Evolutionary conservation across 495 filamentous ascomycete species (phyloP).

Genomic region (Haplographium delicatum): DNA sequence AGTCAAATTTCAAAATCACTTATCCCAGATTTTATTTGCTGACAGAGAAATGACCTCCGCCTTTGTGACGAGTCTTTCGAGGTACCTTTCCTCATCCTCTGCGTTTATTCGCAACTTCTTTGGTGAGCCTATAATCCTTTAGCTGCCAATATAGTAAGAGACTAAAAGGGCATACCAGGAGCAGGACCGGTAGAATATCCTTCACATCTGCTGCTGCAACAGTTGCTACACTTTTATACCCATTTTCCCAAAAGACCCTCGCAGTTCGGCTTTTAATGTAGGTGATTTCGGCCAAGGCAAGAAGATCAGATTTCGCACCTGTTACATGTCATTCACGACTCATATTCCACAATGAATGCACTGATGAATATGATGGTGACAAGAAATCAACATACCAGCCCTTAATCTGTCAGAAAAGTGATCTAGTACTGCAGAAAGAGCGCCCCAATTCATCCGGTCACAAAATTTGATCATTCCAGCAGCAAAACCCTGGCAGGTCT

Average conservation of each 20-base stretch:
- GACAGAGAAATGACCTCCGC: constrained; percentile 64
- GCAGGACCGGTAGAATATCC: constrained; percentile 63
- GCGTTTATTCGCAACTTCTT: constrained; percentile 54
- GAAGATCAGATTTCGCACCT: constrained; percentile 66
- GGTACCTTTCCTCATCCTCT: constrained; percentile 57
- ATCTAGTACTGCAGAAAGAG: constrained; percentile 68
- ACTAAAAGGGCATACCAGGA: constrained; percentile 51
- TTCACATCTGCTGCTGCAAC: constrained; percentile 64
- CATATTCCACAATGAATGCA: neutral
- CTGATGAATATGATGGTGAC: neutral
- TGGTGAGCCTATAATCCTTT: constrained; percentile 50
- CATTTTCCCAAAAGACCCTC: constrained; percentile 71
- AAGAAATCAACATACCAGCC: constrained; percentile 34
- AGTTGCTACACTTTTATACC: constrained; percentile 59
- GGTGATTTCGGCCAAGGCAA: constrained; percentile 68
- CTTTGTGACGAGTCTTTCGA: constrained; percentile 57
- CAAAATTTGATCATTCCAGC: constrained; percentile 74
- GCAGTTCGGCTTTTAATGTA: constrained; percentile 77
- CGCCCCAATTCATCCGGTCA: constrained; percentile 33
- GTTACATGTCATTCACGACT: neutral
- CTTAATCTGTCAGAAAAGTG: constrained; percentile 73
- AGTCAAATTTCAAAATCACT: constrained; percentile 29
- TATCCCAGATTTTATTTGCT: constrained; percentile 71
- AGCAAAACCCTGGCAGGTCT: constrained; percentile 75
- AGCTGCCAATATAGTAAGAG: too few relatives aligned